Evolutionary conservation across 164 flowering plant genomes (phyloP).

Genomic region (Litsea cubeba): DNA sequence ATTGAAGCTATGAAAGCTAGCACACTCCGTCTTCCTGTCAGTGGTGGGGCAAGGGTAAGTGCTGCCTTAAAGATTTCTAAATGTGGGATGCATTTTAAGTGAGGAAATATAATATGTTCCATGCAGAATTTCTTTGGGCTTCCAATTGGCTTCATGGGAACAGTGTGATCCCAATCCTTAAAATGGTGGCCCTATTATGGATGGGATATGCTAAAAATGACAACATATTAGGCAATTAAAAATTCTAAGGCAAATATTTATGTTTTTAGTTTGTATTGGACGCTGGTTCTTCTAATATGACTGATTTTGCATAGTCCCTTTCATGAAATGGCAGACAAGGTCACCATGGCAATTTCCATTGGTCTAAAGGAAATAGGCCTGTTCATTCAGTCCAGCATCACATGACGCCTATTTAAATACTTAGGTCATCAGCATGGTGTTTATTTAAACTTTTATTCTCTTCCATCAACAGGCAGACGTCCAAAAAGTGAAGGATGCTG

Average conservation of each 20-base stretch:
- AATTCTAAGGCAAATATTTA: too few relatives aligned
- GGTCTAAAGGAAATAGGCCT: background rate
- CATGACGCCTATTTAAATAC: background rate
- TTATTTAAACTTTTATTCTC: background rate
- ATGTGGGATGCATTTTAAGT: background rate
- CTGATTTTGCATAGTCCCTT: too few relatives aligned
- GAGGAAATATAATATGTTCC: too few relatives aligned
- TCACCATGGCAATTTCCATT: background rate
- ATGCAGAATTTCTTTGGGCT: too few relatives aligned
- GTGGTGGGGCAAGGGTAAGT: constrained; percentile 75
- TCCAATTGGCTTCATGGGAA: too few relatives aligned
- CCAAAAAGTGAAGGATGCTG: constrained; percentile 76
- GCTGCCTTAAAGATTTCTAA: constrained; percentile 5
- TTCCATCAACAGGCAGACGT: constrained; percentile 58
- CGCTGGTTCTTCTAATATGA: too few relatives aligned
- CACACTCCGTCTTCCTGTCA: constrained; percentile 92
- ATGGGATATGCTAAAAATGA: too few relatives aligned
- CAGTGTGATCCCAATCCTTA: too few relatives aligned
- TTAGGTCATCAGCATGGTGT: background rate
- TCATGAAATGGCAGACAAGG: too few relatives aligned
- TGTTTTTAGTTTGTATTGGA: too few relatives aligned
- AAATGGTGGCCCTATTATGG: too few relatives aligned
- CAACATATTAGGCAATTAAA: too few relatives aligned
- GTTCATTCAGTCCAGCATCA: background rate
- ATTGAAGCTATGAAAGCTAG: constrained; percentile 91